Conservation (phyloP, 495 filamentous ascomycete species). For the Cercophora sp. region DNA sequence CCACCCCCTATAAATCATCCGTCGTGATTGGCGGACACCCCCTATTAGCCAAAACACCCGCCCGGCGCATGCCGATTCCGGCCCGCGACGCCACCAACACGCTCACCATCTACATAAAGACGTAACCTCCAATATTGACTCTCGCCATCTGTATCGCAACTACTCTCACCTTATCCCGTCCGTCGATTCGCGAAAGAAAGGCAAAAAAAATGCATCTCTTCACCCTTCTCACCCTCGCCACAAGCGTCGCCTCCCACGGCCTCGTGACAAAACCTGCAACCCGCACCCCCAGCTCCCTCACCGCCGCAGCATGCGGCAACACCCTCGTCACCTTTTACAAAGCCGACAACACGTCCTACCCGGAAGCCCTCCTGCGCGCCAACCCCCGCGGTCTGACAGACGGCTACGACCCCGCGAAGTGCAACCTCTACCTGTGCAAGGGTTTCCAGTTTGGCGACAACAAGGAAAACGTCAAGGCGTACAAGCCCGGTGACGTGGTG, state of each 20-base stretch:
- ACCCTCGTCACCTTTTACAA: constrained; percentile 58
- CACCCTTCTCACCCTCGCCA: constrained; percentile 40
- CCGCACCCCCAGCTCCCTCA: constrained; percentile 58
- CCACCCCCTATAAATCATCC: background rate
- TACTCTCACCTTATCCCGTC: background rate
- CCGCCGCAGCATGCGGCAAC: constrained; percentile 57
- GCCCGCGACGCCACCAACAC: background rate
- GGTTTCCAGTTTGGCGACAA: constrained; percentile 71
- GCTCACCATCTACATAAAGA: too few relatives aligned
- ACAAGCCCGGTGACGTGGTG: constrained; percentile 57
- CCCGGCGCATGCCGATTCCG: background rate
- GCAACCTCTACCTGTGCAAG: constrained; percentile 68
- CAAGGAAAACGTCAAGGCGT: constrained; percentile 58
- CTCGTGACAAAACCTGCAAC: constrained; percentile 55
- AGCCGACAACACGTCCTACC: constrained; percentile 63
- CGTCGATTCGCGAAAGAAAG: too few relatives aligned
- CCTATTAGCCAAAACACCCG: constrained; percentile 7
- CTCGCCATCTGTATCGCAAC: too few relatives aligned
- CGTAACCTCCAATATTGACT: too few relatives aligned
- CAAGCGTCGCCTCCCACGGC: constrained; percentile 58
- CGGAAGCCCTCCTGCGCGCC: constrained; percentile 61
- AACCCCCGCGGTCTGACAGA: constrained; percentile 44
- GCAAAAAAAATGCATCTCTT: constrained; percentile 17
- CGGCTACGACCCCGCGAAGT: constrained; percentile 55
- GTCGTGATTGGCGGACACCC: constrained; percentile 2